Evolutionary conservation across 306 rosid genomes (phyloP).

Genomic region (Ormosia semicastrata): DNA sequence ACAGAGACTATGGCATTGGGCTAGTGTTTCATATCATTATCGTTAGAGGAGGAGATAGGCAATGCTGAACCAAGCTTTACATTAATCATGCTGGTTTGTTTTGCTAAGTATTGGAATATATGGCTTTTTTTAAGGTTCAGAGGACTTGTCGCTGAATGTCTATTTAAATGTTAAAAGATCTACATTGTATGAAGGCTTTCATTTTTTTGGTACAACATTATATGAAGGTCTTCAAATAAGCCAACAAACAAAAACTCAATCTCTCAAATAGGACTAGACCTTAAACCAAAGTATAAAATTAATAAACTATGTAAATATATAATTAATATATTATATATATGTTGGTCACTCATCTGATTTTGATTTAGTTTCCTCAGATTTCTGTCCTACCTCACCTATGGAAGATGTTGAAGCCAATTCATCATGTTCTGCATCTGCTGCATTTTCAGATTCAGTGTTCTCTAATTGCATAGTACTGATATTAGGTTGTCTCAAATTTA

Average conservation of each 20-base stretch:
- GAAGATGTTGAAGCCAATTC: conserved; percentile 24
- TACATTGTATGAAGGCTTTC: no score
- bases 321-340: neutral
- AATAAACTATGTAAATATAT: neutral
- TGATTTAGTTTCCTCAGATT: neutral
- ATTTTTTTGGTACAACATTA: no score
- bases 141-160: no score
- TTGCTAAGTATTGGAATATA: neutral
- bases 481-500: neutral
- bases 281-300: neutral
- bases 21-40: conserved; percentile 43
- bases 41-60: neutral
- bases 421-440: conserved; percentile 8
- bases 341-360: conserved; percentile 1
- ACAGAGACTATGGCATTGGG: conserved; percentile 61
- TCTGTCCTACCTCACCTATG: neutral
- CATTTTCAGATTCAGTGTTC: conserved; percentile 18
- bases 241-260: neutral
- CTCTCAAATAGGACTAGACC: neutral
- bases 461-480: conserved; percentile 9
- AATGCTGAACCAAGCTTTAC: neutral
- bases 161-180: no score
- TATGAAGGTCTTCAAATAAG: neutral
- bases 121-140: no score
- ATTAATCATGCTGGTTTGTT: neutral